A percentile compares a stretch with the other conserved stretches of the same genome.
Evolutionary conservation across 768 basidiomycete species (phyloP).

Genomic region (Lactifluus subvellereus): DNA sequence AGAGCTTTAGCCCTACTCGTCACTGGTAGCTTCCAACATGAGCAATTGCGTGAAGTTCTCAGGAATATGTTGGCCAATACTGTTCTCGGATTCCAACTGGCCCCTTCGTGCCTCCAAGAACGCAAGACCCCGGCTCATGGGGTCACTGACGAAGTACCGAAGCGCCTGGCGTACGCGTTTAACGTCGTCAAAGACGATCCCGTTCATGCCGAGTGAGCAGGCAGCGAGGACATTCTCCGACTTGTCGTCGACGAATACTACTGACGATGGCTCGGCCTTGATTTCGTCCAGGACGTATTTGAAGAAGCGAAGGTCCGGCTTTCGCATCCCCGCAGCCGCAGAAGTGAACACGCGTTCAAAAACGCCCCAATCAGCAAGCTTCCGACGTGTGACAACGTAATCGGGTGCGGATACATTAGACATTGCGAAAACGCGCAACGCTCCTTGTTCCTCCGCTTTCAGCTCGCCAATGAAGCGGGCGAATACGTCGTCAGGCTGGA

Average conservation of each 20-base stretch:
- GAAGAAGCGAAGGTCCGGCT: conserved; percentile 51
- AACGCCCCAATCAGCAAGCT: conserved; percentile 43
- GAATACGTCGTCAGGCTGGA: conserved; percentile 41
- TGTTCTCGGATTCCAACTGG: conserved; percentile 41
- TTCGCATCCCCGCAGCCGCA: conserved; percentile 46
- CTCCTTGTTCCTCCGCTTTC: conserved; percentile 33
- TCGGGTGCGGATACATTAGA: conserved; percentile 55
- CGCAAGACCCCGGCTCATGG: conserved; percentile 37
- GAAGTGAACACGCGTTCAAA: conserved; percentile 51
- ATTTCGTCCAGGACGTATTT: conserved; percentile 42
- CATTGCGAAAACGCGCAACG: conserved; percentile 47
- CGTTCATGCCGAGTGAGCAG: conserved; percentile 49
- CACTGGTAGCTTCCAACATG: conserved; percentile 46
- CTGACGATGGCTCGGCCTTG: conserved; percentile 40
- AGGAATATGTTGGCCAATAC: conserved; percentile 34
- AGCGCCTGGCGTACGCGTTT: conserved; percentile 41
- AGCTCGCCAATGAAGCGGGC: conserved; percentile 43
- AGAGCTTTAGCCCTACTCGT: conserved; percentile 32
- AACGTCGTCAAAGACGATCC: conserved; percentile 45
- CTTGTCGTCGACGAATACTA: conserved; percentile 57
- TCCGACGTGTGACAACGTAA: conserved; percentile 41
- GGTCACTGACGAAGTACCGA: conserved; percentile 44
- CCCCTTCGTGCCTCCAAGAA: conserved; percentile 41
- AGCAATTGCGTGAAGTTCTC: conserved; percentile 59
- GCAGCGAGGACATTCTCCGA: conserved; percentile 54